Conservation (phyloP, 2,329 filamentous ascomycete genomes). For the Microcera coccophila region DNA sequence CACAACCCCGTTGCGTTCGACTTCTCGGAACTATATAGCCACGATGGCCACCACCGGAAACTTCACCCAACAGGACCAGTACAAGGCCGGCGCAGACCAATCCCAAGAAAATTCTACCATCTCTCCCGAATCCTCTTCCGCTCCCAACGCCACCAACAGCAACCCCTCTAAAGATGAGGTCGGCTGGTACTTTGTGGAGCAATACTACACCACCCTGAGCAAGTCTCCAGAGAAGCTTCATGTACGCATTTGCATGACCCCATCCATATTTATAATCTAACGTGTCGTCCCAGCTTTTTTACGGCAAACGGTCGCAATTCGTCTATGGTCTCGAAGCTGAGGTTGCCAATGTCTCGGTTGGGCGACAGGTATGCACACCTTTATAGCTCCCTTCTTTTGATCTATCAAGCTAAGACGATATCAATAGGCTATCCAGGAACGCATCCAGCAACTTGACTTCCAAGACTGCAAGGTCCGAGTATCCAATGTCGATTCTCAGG, state of each 20-base stretch:
- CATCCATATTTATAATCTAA: neutral
- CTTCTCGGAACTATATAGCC: conserved; percentile 20
- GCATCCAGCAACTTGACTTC: conserved; percentile 88
- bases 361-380: conserved; percentile 67
- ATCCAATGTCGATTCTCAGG: conserved; percentile 95
- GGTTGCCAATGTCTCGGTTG: conserved; percentile 78
- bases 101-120: conserved; percentile 33
- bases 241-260: conserved; percentile 42
- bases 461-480: conserved; percentile 98
- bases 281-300: conserved; percentile 73
- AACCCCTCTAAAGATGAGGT: conserved; percentile 82
- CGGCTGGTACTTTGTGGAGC: conserved; percentile 98
- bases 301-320: conserved; percentile 92
- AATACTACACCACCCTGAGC: conserved; percentile 98
- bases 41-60: conserved; percentile 58
- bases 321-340: conserved; percentile 90
- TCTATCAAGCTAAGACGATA: conserved; percentile 10
- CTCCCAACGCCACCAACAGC: conserved; percentile 36
- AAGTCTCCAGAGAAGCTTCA: conserved; percentile 91
- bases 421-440: conserved; percentile 84
- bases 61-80: conserved; percentile 44
- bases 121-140: conserved; percentile 30
- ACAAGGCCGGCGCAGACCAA: conserved; percentile 37
- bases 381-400: neutral
- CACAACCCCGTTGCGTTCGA: conserved; percentile 5